Evolutionary conservation across 2,329 filamentous ascomycete genomes (phyloP).

Genomic region (Teratosphaeria epicoccoides): DNA sequence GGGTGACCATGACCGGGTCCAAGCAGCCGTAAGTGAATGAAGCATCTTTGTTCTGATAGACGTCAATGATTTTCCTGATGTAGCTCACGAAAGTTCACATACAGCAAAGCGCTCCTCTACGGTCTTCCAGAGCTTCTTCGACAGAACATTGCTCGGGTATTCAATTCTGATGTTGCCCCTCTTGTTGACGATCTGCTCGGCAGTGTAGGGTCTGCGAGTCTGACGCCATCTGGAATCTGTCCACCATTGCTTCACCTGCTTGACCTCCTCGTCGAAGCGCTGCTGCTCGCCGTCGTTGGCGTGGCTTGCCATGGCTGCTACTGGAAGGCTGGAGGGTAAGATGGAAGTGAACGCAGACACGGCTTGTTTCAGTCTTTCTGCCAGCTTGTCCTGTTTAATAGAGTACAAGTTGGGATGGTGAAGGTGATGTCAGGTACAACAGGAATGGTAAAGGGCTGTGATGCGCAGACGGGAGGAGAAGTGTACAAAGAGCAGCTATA

Average conservation of each 20-base stretch:
- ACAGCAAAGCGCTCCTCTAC: slow-evolving; percentile 81
- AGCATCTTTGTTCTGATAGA: slow-evolving; percentile 59
- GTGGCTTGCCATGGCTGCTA: slow-evolving; percentile 17
- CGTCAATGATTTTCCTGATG: not conserved
- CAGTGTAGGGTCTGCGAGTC: slow-evolving; percentile 86
- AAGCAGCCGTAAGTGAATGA: slow-evolving; percentile 96
- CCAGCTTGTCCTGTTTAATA: slow-evolving; percentile 17
- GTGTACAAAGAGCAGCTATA: not conserved
- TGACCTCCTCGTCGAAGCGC: slow-evolving; percentile 70
- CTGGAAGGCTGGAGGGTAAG: slow-evolving; percentile 14
- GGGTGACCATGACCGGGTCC: slow-evolving; percentile 95
- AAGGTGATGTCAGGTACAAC: not conserved
- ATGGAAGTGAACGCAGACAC: slow-evolving; percentile 20
- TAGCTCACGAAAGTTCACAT: slow-evolving; percentile 23
- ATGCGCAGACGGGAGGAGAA: not conserved
- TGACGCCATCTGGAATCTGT: slow-evolving; percentile 79
- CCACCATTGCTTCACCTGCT: slow-evolving; percentile 91
- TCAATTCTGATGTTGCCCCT: slow-evolving; percentile 81
- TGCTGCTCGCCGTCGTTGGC: slow-evolving; percentile 55
- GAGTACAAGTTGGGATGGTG: not conserved
- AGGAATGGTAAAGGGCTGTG: not conserved
- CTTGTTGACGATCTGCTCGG: slow-evolving; percentile 95
- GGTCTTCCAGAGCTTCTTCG: slow-evolving; percentile 91
- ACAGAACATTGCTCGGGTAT: slow-evolving; percentile 78
- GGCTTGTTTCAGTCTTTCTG: slow-evolving; percentile 25